Percentiles rank a stretch among this genome's conserved stretches.
phyloP scores from a whole-genome alignment of 2,329 filamentous ascomycete genomes.

The Arachnomyces sp. region DNA sequence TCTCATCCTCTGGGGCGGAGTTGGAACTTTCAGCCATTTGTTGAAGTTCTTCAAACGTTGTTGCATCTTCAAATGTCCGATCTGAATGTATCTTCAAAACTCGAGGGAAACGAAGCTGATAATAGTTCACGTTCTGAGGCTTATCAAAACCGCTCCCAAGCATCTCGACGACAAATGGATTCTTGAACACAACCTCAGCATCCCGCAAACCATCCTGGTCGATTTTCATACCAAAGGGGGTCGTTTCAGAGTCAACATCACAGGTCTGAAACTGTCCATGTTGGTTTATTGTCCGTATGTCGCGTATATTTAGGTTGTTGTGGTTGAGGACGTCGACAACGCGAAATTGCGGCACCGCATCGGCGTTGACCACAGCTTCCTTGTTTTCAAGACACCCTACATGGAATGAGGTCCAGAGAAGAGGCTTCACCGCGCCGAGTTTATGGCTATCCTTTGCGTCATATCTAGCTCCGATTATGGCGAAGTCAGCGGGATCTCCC shows the following conservation, averaged over 20 bases:
- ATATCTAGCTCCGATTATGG: conserved; percentile 66
- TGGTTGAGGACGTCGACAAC: conserved; percentile 55
- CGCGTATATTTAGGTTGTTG: conserved; percentile 40
- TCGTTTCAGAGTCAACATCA: conserved; percentile 23
- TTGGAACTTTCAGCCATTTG: conserved; percentile 52
- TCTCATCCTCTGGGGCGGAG: conserved; percentile 28
- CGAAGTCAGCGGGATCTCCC: conserved; percentile 77
- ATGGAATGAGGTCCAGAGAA: conserved; percentile 73
- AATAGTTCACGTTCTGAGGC: conserved; percentile 59
- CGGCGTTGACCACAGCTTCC: conserved; percentile 45
- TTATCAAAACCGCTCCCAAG: conserved; percentile 73
- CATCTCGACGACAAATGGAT: conserved; percentile 70
- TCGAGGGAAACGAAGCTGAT: conserved; percentile 66
- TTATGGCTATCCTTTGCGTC: conserved; percentile 38
- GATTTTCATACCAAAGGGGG: conserved; percentile 39
- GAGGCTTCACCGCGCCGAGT: conserved; percentile 32
- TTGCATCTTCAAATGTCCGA: conserved; percentile 57
- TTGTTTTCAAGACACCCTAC: conserved; percentile 68
- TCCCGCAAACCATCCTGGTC: conserved; percentile 30
- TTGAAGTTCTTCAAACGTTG: conserved; percentile 64
- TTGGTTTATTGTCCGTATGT: conserved; percentile 44
- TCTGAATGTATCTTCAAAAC: conserved; percentile 72
- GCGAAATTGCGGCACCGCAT: conserved; percentile 50
- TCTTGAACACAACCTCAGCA: conserved; percentile 50
- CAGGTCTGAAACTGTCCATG: conserved; percentile 39